Base-by-base conservation (phyloP, 2,329 filamentous ascomycete genomes). In the Aspergillus quadricinctus region DNA sequence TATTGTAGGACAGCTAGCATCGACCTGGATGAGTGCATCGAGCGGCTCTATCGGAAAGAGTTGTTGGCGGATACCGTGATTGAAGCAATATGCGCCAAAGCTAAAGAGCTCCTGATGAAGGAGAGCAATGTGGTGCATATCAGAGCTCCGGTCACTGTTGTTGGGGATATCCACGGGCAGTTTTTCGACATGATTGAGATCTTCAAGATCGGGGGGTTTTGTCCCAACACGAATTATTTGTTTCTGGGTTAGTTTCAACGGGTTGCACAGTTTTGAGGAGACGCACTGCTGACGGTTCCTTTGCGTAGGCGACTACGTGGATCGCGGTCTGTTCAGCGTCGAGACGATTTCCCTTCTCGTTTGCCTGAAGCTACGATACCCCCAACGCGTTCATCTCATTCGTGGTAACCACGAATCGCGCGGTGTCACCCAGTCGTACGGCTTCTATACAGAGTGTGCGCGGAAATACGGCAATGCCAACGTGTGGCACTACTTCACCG, bases 61-160 rank as follows among this genome's bases (percentile, higher is more conserved):
- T 85, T 99, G 58, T 85, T 99, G 57, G 92, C 94, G 68, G 94
- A 99, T 77, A 96, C 93, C 45, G 92, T 99, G 64, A 93, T 99
- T 76, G 94, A 99, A 79, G 94, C 94, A 69, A 93, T 99, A 85
- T 99, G 94, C 80, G 92, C 94, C 75, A 99, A 99, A 76, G 94
- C 95, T 23, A 99, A 99, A 73, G 94, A 99, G 80, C 82, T 99
- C 66, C 83, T 99, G 66, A 99, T 99, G 94, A 93, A 95, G 72
- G 94, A 99, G 85, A 97, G 93, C 83, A 99, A 99, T 77, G 94
- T 99, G 61, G 94, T 99, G 58, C 94, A 99, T 75, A 95, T 99
- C 61, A 86, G 87, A 66, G 92, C 94, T 31, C 94, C 94, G 1
- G 91, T 99, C 57, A 99, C 94, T 17, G 94, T 99, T 9, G 94